A percentile compares a stretch with the other conserved stretches of the same genome.
Evolutionary conservation across 768 basidiomycete species (phyloP).

Genomic region (Asterophora lycoperdoides): DNA sequence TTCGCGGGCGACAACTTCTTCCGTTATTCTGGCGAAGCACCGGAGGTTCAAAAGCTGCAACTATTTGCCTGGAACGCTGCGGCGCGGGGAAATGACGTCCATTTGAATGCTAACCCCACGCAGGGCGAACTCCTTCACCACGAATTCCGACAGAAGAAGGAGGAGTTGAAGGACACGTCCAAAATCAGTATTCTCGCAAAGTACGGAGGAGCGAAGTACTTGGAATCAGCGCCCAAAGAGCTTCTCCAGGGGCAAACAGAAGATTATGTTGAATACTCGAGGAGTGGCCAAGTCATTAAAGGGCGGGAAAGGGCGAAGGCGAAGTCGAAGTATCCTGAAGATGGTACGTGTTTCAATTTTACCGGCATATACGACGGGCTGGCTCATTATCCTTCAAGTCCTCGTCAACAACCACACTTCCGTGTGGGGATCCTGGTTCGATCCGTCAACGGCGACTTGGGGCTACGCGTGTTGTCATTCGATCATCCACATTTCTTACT

Average conservation of each 20-base stretch:
- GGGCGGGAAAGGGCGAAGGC: constrained; percentile 86
- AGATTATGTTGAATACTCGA: constrained; percentile 95
- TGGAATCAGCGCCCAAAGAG: constrained; percentile 87
- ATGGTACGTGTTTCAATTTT: constrained; percentile 54
- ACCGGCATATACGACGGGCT: constrained; percentile 1
- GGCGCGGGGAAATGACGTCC: constrained; percentile 89
- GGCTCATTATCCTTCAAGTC: constrained; percentile 42
- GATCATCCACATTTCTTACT: constrained; percentile 80
- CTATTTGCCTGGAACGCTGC: constrained; percentile 97
- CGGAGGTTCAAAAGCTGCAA: constrained; percentile 87
- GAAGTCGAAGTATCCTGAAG: constrained; percentile 92
- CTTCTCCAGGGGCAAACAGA: constrained; percentile 94
- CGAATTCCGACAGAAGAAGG: constrained; percentile 91
- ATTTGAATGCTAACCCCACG: constrained; percentile 94
- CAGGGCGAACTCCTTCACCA: constrained; percentile 89
- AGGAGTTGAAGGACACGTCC: constrained; percentile 80
- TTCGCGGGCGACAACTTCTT: constrained; percentile 98
- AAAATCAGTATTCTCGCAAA: constrained; percentile 87
- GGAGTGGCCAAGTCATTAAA: constrained; percentile 86
- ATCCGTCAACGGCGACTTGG: constrained; percentile 66
- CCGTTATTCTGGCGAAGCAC: constrained; percentile 88
- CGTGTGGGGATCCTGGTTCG: constrained; percentile 99
- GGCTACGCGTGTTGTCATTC: constrained; percentile 97
- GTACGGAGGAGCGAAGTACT: constrained; percentile 93
- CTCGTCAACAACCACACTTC: constrained; percentile 89